Base-by-base conservation (phyloP, 148 eudicot genomes). In the Vaccinium vitisidaea region DNA sequence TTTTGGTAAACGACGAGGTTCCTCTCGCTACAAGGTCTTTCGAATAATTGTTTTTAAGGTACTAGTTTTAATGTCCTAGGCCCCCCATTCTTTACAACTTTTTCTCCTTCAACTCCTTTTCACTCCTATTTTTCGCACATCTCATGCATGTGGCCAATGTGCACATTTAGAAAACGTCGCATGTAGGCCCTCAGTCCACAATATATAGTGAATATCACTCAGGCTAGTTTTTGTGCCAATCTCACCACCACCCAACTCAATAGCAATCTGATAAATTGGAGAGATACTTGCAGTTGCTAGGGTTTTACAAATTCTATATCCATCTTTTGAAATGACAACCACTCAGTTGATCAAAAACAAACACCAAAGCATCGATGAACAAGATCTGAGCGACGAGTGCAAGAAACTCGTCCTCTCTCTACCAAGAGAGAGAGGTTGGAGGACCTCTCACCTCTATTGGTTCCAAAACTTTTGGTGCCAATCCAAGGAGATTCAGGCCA, bases 391-490 rank as follows among this genome's bases (percentile, higher is more conserved):
- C 16, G 23, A 79, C 4, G 82, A 75, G 36, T 23, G 82, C 78
- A 87, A 88, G 18, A 48, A 89, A 58, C 13, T 90, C 48, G 86
- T 92, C 14, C 30, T 70, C 10, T 78, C 91, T 58, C 88, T 91
- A 36, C 94, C 92, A 0, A 91, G 59, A 81, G 87, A 83, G 63
- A 63, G 1, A 67, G 93, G 93, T 6, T 91, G 92, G 92, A 85
- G 90, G 85, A 88, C 91, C 19, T 75, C 81, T 8, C 19, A 86
- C 21, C 90, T 92, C 50, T 90, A 88, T 63, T 48, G 85, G 2
- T 92, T 83, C 58, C 91, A 91, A 65, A 70, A 79, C 8, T 92
- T 91, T 80, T 92, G 94, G 93, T 92, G 91, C 83, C 92, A 85
- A 52, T 84, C 92, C 1, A 88, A 85, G 49, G 91, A 88, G 46